Evolutionary conservation across 768 basidiomycete genomes (phyloP).

Genomic region (Hypsizygus marmoreus): DNA sequence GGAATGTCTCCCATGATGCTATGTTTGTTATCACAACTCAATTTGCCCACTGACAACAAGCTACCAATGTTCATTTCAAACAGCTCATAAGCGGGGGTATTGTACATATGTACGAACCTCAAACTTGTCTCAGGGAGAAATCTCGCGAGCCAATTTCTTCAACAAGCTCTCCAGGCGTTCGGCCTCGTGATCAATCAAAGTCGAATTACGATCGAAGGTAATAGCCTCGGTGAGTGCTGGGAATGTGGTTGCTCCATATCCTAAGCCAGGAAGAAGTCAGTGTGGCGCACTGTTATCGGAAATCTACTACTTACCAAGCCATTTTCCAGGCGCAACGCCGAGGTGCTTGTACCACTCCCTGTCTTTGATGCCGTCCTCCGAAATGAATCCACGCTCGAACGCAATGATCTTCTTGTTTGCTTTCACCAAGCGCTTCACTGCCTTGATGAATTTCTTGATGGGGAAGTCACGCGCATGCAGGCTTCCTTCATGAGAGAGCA

Average conservation of each 20-base stretch:
- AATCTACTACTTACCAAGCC: slow-evolving; percentile 56
- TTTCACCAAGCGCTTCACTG: slow-evolving; percentile 55
- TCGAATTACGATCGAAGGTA: slow-evolving; percentile 63
- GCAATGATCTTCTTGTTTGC: slow-evolving; percentile 67
- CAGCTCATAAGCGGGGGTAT: too few relatives aligned
- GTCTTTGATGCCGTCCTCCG: slow-evolving; percentile 72
- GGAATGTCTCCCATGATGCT: too few relatives aligned
- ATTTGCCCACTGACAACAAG: too few relatives aligned
- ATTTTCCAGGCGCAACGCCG: slow-evolving; percentile 85
- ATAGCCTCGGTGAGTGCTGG: slow-evolving; percentile 81
- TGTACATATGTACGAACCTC: too few relatives aligned
- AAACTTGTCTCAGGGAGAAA: slow-evolving; percentile 27
- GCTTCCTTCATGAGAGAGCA: slow-evolving; percentile 6
- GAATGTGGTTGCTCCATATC: slow-evolving; percentile 84
- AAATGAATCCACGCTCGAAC: slow-evolving; percentile 84
- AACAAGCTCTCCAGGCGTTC: slow-evolving; percentile 55
- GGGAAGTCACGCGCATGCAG: slow-evolving; percentile 25
- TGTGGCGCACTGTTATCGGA: neutral
- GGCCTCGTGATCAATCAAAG: slow-evolving; percentile 62
- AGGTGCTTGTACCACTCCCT: slow-evolving; percentile 88
- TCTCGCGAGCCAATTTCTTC: slow-evolving; percentile 47
- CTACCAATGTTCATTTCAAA: too few relatives aligned
- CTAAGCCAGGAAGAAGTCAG: slow-evolving; percentile 32
- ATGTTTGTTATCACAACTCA: too few relatives aligned
- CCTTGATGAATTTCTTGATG: slow-evolving; percentile 51